Percentiles rank a stretch among this genome's conserved stretches.
phyloP scores from a whole-genome alignment of 352 stramenopile genomes.

The Paralagenidium karlingii region DNA sequence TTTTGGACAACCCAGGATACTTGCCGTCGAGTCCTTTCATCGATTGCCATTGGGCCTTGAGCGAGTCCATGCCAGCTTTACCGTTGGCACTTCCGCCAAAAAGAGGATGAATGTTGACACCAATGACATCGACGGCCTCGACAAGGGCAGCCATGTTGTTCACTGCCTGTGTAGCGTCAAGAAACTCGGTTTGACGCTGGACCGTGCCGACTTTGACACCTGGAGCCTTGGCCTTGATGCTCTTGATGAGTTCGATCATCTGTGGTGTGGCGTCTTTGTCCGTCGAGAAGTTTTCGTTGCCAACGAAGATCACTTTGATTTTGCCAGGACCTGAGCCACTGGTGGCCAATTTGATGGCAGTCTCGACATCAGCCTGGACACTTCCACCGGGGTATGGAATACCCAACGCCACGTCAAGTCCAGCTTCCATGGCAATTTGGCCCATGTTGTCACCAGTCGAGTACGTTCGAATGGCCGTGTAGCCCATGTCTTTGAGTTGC shows the following conservation, averaged over 20 bases:
- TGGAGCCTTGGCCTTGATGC: slow-evolving; percentile 16
- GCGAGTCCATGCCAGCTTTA: slow-evolving; percentile 22
- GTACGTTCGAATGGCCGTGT: slow-evolving; percentile 33
- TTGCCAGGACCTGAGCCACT: slow-evolving; percentile 12
- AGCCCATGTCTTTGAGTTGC: slow-evolving; percentile 26
- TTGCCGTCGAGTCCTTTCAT: slow-evolving; percentile 18
- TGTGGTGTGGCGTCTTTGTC: slow-evolving; percentile 15
- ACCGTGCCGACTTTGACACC: slow-evolving; percentile 25
- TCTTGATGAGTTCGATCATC: slow-evolving; percentile 25
- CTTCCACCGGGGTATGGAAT: slow-evolving; percentile 22
- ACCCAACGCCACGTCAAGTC: slow-evolving; percentile 29
- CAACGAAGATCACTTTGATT: slow-evolving; percentile 40
- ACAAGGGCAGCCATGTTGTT: slow-evolving; percentile 27
- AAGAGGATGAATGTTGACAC: slow-evolving; percentile 61
- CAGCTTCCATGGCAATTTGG: slow-evolving; percentile 21
- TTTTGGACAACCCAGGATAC: slow-evolving; percentile 26
- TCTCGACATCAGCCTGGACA: slow-evolving; percentile 4
- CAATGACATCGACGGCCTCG: slow-evolving; percentile 32
- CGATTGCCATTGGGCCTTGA: slow-evolving; percentile 26
- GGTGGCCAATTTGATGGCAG: slow-evolving; percentile 1
- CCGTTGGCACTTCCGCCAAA: slow-evolving; percentile 24
- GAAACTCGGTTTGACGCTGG: slow-evolving; percentile 34
- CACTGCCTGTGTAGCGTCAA: slow-evolving; percentile 21
- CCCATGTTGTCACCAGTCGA: slow-evolving; percentile 31
- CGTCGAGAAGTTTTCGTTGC: slow-evolving; percentile 39